Percentiles rank a stretch among this genome's conserved stretches.
Evolutionary conservation across 306 rosid genomes (phyloP).

Genomic region (Pyrus betulifolia): DNA sequence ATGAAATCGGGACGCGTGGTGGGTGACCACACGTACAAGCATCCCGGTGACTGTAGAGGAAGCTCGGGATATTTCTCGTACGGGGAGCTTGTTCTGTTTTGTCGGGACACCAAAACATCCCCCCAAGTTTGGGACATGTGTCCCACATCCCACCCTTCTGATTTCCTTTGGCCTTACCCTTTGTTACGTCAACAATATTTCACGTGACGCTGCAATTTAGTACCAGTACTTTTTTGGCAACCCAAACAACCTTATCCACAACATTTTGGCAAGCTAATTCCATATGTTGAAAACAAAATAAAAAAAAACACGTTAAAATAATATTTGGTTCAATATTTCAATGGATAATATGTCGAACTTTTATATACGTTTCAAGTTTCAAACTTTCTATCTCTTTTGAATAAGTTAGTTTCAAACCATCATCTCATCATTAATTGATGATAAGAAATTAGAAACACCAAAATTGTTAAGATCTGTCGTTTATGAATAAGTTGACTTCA

Average conservation of each 20-base stretch:
- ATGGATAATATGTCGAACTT: too few relatives aligned
- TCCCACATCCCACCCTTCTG: background rate
- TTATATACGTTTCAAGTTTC: too few relatives aligned
- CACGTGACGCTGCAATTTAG: constrained; percentile 3
- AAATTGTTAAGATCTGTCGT: too few relatives aligned
- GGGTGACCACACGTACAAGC: constrained; percentile 17
- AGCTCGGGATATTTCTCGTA: constrained; percentile 18
- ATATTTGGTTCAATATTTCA: too few relatives aligned
- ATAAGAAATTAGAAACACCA: too few relatives aligned
- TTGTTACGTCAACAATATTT: background rate
- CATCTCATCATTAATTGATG: too few relatives aligned
- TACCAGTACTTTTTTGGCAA: background rate
- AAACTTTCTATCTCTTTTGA: too few relatives aligned
- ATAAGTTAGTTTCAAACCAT: too few relatives aligned
- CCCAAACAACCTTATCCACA: background rate
- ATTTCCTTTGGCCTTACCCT: background rate
- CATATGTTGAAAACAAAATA: too few relatives aligned
- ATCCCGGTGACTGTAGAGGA: background rate
- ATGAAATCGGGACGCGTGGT: constrained; percentile 15
- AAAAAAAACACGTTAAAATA: too few relatives aligned
- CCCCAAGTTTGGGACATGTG: constrained; percentile 19
- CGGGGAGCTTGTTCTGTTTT: constrained; percentile 3
- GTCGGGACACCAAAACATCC: constrained; percentile 9
- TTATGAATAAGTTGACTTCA: too few relatives aligned
- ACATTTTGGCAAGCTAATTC: too few relatives aligned